phyloP scores from a whole-genome alignment of 805 yeast genomes.

The Diddensiella santjacobensis region DNA sequence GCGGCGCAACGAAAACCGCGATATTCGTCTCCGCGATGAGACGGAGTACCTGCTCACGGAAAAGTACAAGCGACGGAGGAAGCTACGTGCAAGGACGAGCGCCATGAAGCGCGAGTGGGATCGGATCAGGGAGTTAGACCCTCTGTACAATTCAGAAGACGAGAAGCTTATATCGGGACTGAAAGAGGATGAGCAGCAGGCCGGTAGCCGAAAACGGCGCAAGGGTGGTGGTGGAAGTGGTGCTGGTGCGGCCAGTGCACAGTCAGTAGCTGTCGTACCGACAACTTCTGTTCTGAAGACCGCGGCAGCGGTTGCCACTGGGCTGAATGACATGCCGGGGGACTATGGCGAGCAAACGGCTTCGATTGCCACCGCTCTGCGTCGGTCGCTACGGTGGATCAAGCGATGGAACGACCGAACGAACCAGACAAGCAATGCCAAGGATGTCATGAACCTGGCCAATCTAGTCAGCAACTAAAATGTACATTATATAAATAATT shows the following conservation, averaged over 20 bases:
- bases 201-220: conserved; percentile 9
- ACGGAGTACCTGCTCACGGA: conserved; percentile 23
- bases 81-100: conserved; percentile 25
- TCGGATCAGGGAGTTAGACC: conserved; percentile 30
- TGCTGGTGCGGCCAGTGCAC: no score
- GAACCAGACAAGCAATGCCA: background rate
- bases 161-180: conserved; percentile 20
- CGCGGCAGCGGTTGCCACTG: background rate
- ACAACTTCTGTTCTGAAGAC: background rate
- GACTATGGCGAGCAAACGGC: conserved; percentile 31
- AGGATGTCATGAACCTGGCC: conserved; percentile 14
- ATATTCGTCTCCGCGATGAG: conserved; percentile 19
- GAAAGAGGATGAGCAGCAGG: conserved; percentile 8
- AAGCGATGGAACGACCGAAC: conserved; percentile 20
- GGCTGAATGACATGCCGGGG: conserved; percentile 5
- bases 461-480: conserved; percentile 8
- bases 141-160: conserved; percentile 34
- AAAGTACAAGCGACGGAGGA: conserved; percentile 23
- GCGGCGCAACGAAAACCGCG: conserved; percentile 4
- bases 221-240: background rate
- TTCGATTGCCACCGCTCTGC: conserved; percentile 23
- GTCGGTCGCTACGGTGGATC: conserved; percentile 29
- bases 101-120: conserved; percentile 30
- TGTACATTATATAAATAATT: background rate
- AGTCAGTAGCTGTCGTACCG: background rate